phyloP scores from a whole-genome alignment of 176 grass and related monocot species.

The Saccharum officinarum region DNA sequence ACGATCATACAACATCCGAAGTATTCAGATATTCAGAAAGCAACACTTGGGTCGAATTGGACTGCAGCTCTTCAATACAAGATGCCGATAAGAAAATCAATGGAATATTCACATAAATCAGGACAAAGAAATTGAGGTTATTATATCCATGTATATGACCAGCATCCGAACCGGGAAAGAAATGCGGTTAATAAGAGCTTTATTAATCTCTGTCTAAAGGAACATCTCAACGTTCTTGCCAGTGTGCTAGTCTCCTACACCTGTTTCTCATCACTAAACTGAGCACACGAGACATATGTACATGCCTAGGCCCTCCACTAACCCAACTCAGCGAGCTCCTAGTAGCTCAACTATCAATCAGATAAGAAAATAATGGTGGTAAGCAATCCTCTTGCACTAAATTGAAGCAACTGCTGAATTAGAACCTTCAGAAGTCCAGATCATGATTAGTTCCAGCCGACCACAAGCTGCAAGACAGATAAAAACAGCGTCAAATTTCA shows the following conservation, averaged over 20 bases:
- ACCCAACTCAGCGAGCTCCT: not conserved
- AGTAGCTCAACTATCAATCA: conserved; percentile 19
- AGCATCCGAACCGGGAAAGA: not conserved
- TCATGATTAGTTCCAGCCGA: conserved; percentile 45
- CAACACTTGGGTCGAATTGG: not conserved
- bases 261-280: conserved; percentile 6
- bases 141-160: not conserved
- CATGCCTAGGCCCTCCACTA: conserved; percentile 24
- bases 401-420: conserved; percentile 61
- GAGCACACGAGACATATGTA: conserved; percentile 35
- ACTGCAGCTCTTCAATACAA: not conserved
- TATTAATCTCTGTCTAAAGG: conserved; percentile 38
- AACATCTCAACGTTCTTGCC: not conserved
- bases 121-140: not conserved
- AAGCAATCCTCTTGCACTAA: conserved; percentile 62
- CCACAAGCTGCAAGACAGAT: conserved; percentile 3
- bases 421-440: conserved; percentile 1
- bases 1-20: not conserved
- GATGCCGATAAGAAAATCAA: not conserved
- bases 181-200: conserved; percentile 25
- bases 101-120: not conserved
- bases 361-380: conserved; percentile 26
- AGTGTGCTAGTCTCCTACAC: not conserved
- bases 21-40: conserved; percentile 1
- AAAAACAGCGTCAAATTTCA: not conserved